Percentiles rank a stretch among this genome's conserved stretches.
These are phyloP conservation scores for Neurospora africana DNA, from an alignment of 495 filamentous ascomycete species.

Conservation along the genomic window DNA sequence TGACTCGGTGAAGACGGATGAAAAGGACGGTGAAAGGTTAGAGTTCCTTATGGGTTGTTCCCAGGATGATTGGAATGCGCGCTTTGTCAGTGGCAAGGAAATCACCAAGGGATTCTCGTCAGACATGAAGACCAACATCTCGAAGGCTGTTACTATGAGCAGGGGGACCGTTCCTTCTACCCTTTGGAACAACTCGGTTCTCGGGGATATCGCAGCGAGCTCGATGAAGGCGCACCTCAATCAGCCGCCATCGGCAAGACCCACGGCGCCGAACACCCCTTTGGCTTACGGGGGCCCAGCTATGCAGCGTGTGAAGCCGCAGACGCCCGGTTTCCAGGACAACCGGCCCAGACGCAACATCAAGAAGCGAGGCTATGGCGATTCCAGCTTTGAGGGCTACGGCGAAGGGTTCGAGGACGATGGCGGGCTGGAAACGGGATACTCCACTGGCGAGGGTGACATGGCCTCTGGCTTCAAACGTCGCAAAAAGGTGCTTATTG, in stretches of 20 bases:
- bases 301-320: constrained; percentile 17
- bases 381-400: constrained; percentile 48
- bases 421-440: constrained; percentile 31
- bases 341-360: constrained; percentile 31
- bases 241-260: constrained; percentile 26
- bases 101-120: constrained; percentile 41
- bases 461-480: constrained; percentile 36
- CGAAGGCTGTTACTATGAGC: constrained; percentile 37
- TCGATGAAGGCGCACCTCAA: constrained; percentile 23
- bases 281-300: constrained; percentile 12
- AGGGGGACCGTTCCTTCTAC: constrained; percentile 36
- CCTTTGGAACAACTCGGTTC: constrained; percentile 40
- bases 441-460: constrained; percentile 43
- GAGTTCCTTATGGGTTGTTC: constrained; percentile 37
- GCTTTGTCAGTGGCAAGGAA: constrained; percentile 41
- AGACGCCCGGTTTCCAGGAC: constrained; percentile 16
- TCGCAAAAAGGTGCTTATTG: constrained; percentile 44
- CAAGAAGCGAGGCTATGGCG: constrained; percentile 44
- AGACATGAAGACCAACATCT: constrained; percentile 21
- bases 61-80: constrained; percentile 46
- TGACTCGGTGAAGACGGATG: constrained; percentile 39
- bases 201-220: constrained; percentile 36
- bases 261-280: constrained; percentile 35
- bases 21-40: constrained; percentile 25
- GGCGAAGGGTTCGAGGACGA: constrained; percentile 44